A percentile compares a stretch with the other conserved stretches of the same genome.
These are phyloP conservation scores for Fraxinus cuspidata DNA, from an alignment of 257 asterid genomes.

Conservation along the genomic window DNA sequence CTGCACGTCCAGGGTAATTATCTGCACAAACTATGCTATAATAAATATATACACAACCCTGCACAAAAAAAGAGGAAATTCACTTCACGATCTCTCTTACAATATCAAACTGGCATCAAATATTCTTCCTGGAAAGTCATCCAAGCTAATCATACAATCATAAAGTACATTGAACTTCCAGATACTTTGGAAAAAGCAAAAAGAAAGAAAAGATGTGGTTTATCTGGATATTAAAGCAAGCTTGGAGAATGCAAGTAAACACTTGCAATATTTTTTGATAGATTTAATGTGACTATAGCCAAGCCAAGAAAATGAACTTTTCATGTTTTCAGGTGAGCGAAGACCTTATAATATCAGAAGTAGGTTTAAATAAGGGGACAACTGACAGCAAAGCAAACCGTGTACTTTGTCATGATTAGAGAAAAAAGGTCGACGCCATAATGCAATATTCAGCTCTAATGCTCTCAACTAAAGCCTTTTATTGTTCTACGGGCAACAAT, in stretches of 20 bases:
- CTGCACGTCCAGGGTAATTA: neutral
- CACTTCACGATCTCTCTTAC: neutral
- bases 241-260: too few relatives aligned
- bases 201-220: neutral
- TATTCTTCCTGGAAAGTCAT: neutral
- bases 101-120: slow-evolving; percentile 8
- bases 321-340: too few relatives aligned
- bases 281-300: neutral
- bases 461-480: too few relatives aligned
- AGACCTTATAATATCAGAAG: too few relatives aligned
- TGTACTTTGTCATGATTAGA: too few relatives aligned
- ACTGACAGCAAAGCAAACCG: too few relatives aligned
- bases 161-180: slow-evolving; percentile 8
- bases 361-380: too few relatives aligned
- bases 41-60: neutral
- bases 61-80: neutral
- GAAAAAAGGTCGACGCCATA: too few relatives aligned
- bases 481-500: neutral
- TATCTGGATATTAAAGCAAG: too few relatives aligned
- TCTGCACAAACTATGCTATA: neutral
- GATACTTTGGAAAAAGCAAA: too few relatives aligned
- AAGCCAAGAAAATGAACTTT: neutral
- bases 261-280: too few relatives aligned
- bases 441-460: too few relatives aligned
- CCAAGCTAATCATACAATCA: slow-evolving; percentile 2